A percentile compares a stretch with the other conserved stretches of the same genome.
These are phyloP conservation scores for Ampelocalamus luodianensis DNA, from an alignment of 176 grass and related monocot species.

Conservation along the genomic window DNA sequence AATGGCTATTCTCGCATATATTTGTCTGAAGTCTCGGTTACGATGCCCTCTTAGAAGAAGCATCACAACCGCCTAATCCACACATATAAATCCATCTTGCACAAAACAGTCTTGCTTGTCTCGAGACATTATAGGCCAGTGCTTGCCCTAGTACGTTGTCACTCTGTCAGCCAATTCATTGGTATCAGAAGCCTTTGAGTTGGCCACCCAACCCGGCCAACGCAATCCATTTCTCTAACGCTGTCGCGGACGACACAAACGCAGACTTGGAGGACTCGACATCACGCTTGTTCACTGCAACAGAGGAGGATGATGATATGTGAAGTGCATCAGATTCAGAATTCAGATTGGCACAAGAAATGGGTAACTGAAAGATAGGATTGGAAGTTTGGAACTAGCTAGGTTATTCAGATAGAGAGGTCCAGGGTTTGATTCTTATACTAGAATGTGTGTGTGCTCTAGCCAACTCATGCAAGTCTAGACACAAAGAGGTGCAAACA, in stretches of 20 bases:
- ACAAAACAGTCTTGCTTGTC: too few species aligned
- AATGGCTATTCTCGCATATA: too few species aligned
- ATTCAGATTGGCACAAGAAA: neutral
- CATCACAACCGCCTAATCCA: too few species aligned
- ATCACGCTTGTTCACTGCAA: conserved; percentile 77
- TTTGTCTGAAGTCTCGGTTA: too few species aligned
- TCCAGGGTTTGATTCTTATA: neutral
- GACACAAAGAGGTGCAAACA: neutral
- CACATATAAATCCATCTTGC: neutral
- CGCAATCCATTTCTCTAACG: conserved; percentile 89
- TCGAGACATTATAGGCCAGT: too few species aligned
- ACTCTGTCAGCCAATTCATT: neutral
- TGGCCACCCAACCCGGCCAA: conserved; percentile 65
- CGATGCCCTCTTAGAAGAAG: too few species aligned
- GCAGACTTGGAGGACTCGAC: conserved; percentile 73
- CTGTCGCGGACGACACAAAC: conserved; percentile 78
- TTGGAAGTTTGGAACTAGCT: neutral
- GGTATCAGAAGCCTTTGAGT: conserved; percentile 74
- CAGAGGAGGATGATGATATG: neutral
- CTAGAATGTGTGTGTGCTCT: neutral
- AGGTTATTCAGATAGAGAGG: neutral
- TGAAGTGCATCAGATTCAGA: neutral
- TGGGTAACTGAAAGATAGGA: neutral
- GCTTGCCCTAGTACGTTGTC: too few species aligned
- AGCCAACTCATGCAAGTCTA: neutral